Evolutionary conservation across 192 early-diverging fungal species (phyloP).

Genomic region (Chytriomyces sp.): DNA sequence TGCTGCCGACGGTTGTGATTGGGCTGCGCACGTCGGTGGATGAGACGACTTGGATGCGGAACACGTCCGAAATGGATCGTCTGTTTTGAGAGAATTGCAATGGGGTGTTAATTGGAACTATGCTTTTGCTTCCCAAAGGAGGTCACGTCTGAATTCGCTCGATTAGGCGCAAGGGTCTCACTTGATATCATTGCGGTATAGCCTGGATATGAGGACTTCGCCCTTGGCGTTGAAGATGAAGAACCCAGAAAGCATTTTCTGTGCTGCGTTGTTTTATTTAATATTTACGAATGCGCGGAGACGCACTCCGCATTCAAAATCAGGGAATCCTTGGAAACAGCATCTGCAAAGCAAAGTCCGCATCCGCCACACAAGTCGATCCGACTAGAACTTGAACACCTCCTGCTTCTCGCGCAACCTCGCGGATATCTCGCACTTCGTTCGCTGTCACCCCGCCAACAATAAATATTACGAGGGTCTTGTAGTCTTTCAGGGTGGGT

Average conservation of each 20-base stretch:
- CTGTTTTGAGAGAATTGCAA: slow-evolving; percentile 44
- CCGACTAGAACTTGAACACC: slow-evolving; percentile 11
- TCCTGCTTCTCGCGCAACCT: slow-evolving; percentile 2
- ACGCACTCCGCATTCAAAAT: too few relatives aligned
- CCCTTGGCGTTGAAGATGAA: slow-evolving; percentile 99
- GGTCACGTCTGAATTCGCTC: neutral
- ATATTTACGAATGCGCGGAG: neutral
- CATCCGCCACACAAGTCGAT: neutral
- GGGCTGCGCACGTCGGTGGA: slow-evolving; percentile 85
- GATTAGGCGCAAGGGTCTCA: slow-evolving; percentile 42
- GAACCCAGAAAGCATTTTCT: slow-evolving; percentile 86
- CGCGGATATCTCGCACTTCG: slow-evolving; percentile 27
- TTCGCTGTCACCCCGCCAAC: slow-evolving; percentile 18
- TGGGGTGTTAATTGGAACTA: neutral
- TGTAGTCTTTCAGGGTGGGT: slow-evolving; percentile 1
- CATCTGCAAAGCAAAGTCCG: neutral
- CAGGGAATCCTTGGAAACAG: too few relatives aligned
- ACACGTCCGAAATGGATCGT: slow-evolving; percentile 93
- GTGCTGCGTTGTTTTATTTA: neutral
- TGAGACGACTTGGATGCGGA: slow-evolving; percentile 96
- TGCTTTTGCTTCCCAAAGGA: neutral
- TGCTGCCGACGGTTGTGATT: slow-evolving; percentile 85
- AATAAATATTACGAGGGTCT: slow-evolving; percentile 10
- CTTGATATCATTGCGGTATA: slow-evolving; percentile 96
- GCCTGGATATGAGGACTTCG: slow-evolving; percentile 94